Percentiles rank a stretch among this genome's conserved stretches.
These are phyloP conservation scores for Epithele typhae DNA, from an alignment of 768 basidiomycete genomes.

Conservation along the genomic window DNA sequence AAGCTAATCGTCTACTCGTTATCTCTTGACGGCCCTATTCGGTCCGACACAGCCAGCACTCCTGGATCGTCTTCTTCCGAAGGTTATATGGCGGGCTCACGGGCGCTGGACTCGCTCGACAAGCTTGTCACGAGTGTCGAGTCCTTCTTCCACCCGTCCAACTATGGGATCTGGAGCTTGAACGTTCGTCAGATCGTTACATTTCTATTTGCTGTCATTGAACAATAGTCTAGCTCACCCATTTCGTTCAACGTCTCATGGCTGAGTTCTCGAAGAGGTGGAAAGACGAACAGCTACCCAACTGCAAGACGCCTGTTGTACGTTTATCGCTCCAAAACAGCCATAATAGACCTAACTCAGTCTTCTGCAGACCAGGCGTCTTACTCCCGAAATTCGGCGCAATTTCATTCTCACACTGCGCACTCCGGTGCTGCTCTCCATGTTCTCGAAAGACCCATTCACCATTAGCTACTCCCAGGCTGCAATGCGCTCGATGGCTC, in stretches of 20 bases:
- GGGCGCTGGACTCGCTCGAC: constrained; percentile 83
- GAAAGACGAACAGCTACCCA: constrained; percentile 69
- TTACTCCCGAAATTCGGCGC: constrained; percentile 77
- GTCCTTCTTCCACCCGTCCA: constrained; percentile 93
- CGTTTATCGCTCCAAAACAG: constrained; percentile 13
- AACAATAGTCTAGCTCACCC: constrained; percentile 44
- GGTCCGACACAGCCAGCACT: constrained; percentile 34
- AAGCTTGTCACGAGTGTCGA: constrained; percentile 89
- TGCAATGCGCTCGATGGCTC: constrained; percentile 70
- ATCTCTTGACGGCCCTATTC: constrained; percentile 70
- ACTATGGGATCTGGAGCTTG: constrained; percentile 80
- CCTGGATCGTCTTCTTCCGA: constrained; percentile 16
- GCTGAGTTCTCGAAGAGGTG: constrained; percentile 77
- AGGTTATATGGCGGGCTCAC: constrained; percentile 72
- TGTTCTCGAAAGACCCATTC: constrained; percentile 84
- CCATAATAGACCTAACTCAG: too few relatives aligned
- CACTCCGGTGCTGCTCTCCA: constrained; percentile 84
- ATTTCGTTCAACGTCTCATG: constrained; percentile 67
- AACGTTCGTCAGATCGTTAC: constrained; percentile 41
- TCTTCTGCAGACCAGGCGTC: constrained; percentile 52
- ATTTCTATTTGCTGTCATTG: too few relatives aligned
- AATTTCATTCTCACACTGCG: constrained; percentile 78
- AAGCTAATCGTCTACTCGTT: constrained; percentile 88
- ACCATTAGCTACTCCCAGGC: constrained; percentile 81
- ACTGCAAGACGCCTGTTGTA: constrained; percentile 79